Base-by-base conservation (phyloP, 371 early-diverging fungal genomes). In the Nematocida minor region DNA sequence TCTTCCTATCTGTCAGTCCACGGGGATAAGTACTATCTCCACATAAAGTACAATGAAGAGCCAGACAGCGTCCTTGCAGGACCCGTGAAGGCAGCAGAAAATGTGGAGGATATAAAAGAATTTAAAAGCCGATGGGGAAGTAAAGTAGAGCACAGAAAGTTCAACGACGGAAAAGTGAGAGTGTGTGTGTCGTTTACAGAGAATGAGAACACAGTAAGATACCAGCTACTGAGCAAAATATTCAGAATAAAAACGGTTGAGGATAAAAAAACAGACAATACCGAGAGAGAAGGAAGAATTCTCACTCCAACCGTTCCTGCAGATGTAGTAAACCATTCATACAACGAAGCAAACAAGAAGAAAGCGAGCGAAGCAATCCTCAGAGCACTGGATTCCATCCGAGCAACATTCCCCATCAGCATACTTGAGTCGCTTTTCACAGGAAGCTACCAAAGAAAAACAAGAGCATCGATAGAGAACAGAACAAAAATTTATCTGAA, bases 131-230 rank as follows among this genome's bases (percentile, higher is more conserved):
- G 63, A 20, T 74, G 77, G 77, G 41, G 34, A 3, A 27, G 34
- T 25, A n/a, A 53, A 34, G 54, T 74, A 9, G 77, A 74, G 66
- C 41, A 74, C 34, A 41, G 77, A 29, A 49, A 46, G 36, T 74
- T 74, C 29, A 34, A 74, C 3, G 60, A 64, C 38, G 77, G 77
- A 25, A 63, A 74, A 34, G 66, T 74, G 18, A 22, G 77, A 49
- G 32, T 74, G 3, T 74, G 77, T 55, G 49, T 44, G 4, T 53
- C 47, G 7, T 64, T 62, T 14, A 11, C 4, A 18, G 9, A 0
- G 2, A 20, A 38, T 18, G 31, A 20, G 16, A 48, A 74, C 32
- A 34, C 63, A 4, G 40, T 74, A 44, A 25, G 71, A 2, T 64
- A 62, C 44, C 27, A 70, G 14, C 41, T 74, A 20, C 77, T 74